These are phyloP conservation scores for Agrocybe pediades DNA, from an alignment of 768 basidiomycete genomes.

Conservation along the genomic window DNA sequence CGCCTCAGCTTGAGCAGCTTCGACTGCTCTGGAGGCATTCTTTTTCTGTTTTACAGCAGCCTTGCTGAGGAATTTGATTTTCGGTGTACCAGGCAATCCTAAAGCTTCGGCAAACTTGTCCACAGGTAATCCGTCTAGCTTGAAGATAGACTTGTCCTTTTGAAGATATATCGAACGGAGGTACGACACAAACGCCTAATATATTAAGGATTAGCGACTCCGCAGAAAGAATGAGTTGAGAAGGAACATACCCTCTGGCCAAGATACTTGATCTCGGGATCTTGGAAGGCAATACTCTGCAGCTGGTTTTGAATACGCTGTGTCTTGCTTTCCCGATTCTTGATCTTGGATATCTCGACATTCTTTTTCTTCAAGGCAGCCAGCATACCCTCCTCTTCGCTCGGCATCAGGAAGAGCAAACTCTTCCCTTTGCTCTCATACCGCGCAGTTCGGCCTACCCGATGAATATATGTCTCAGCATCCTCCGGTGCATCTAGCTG, in stretches of 20 bases:
- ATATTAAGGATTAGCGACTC: neutral
- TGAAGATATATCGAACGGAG: slow-evolving; percentile 90
- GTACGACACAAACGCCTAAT: slow-evolving; percentile 93
- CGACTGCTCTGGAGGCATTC: slow-evolving; percentile 59
- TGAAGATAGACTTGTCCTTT: slow-evolving; percentile 93
- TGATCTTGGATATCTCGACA: slow-evolving; percentile 76
- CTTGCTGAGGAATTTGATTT: slow-evolving; percentile 82
- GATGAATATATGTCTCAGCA: slow-evolving; percentile 95
- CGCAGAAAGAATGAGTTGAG: neutral
- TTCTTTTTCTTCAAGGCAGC: slow-evolving; percentile 70
- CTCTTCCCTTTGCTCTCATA: slow-evolving; percentile 91
- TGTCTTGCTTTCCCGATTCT: slow-evolving; percentile 86
- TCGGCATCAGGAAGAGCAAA: slow-evolving; percentile 80
- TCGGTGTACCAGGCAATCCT: slow-evolving; percentile 92
- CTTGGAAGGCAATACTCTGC: slow-evolving; percentile 91
- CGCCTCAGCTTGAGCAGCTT: slow-evolving; percentile 33
- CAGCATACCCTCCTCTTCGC: slow-evolving; percentile 92
- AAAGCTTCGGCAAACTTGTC: slow-evolving; percentile 87
- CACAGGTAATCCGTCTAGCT: slow-evolving; percentile 77
- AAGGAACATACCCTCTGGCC: slow-evolving; percentile 76
- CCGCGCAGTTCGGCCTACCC: slow-evolving; percentile 93
- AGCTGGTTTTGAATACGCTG: slow-evolving; percentile 83
- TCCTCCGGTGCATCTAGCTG: slow-evolving; percentile 97
- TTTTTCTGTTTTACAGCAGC: slow-evolving; percentile 76
- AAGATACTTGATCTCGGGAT: slow-evolving; percentile 96